Evolutionary conservation across 2,329 filamentous ascomycete species (phyloP).

Genomic region (Colletotrichum sp.): DNA sequence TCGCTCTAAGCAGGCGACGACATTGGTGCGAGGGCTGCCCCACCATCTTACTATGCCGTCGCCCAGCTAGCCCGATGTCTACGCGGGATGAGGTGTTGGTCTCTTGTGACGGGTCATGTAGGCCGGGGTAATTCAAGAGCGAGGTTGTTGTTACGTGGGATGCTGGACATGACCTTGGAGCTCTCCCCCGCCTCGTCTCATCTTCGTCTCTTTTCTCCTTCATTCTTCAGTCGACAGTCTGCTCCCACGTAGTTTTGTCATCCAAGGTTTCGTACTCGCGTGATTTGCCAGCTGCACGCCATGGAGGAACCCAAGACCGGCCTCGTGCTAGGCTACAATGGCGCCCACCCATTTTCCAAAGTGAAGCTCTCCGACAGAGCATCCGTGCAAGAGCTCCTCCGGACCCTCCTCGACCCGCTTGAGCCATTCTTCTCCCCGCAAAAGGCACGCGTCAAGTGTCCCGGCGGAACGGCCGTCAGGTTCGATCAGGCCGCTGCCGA

Average conservation of each 20-base stretch:
- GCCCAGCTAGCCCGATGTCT: neutral
- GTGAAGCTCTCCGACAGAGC: conserved; percentile 54
- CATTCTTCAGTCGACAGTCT: neutral
- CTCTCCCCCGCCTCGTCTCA: neutral
- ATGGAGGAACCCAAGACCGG: conserved; percentile 21
- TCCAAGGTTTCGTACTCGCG: neutral
- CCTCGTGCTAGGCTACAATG: conserved; percentile 54
- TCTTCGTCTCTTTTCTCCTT: neutral
- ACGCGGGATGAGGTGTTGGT: neutral
- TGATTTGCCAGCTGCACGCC: neutral
- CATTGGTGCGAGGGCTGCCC: neutral
- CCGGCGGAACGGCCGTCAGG: conserved; percentile 73
- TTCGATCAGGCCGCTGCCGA: conserved; percentile 82
- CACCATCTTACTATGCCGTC: neutral
- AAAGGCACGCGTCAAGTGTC: conserved; percentile 69
- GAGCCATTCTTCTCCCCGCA: conserved; percentile 73
- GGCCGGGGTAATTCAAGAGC: conserved; percentile 15
- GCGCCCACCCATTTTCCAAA: conserved; percentile 60
- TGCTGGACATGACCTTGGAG: neutral
- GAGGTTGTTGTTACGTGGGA: neutral
- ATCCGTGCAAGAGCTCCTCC: conserved; percentile 66
- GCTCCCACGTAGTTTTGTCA: neutral
- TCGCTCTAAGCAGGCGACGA: neutral
- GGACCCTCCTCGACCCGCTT: conserved; percentile 72
- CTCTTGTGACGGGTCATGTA: neutral